Percentiles rank a stretch among this genome's conserved stretches.
Evolutionary conservation across 305 asterid genomes (phyloP).

Genomic region (Fraxinus latifolia): DNA sequence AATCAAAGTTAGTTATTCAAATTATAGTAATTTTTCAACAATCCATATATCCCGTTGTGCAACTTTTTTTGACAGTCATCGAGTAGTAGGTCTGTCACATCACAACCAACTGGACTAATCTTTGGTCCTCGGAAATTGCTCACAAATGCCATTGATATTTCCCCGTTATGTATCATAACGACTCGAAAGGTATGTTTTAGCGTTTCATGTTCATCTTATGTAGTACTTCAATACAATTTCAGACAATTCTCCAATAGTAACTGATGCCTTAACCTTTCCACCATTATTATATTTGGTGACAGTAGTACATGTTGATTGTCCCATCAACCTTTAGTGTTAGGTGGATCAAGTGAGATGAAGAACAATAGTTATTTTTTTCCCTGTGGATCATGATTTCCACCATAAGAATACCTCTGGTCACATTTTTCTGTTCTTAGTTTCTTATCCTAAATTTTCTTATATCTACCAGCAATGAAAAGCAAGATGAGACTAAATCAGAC

Average conservation of each 20-base stretch:
- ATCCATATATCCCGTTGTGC: conserved; percentile 21
- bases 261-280: not conserved
- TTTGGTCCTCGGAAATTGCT: conserved; percentile 28
- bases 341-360: conserved; percentile 1
- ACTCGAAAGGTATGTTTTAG: conserved; percentile 49
- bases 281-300: not conserved
- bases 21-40: not conserved
- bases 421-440: not conserved
- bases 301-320: conserved; percentile 2
- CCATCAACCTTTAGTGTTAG: not conserved
- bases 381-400: conserved; percentile 13
- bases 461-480: conserved; percentile 1
- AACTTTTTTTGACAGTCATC: conserved; percentile 37
- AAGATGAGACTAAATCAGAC: not conserved
- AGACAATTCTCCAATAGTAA: not conserved
- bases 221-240: not conserved
- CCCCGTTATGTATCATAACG: conserved; percentile 17
- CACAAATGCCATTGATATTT: conserved; percentile 20
- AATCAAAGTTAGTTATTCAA: not conserved
- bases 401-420: not conserved
- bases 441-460: not conserved
- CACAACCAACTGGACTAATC: conserved; percentile 23
- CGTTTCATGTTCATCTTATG: conserved; percentile 16
- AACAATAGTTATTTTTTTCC: not conserved
- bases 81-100: conserved; percentile 27